These are phyloP conservation scores for Dipteronia dyeriana DNA, from an alignment of 345 rosid genomes.

Conservation along the genomic window DNA sequence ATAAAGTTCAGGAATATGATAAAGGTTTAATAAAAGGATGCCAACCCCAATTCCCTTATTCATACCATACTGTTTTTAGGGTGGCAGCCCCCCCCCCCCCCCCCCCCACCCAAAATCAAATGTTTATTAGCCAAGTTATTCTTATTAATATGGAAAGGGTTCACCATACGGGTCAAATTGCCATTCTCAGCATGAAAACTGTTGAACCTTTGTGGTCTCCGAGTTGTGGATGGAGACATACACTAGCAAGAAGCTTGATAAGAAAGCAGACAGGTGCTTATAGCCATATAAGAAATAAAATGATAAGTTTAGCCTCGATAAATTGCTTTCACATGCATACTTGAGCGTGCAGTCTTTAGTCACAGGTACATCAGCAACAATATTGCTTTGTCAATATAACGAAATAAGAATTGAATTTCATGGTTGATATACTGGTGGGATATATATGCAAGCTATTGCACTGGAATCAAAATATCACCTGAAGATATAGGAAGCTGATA, in stretches of 20 bases:
- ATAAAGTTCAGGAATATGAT: neutral
- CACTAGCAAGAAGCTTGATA: neutral
- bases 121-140: neutral
- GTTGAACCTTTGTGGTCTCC: neutral
- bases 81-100: neutral
- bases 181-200: neutral
- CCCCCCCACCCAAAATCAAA: too few species aligned
- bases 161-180: neutral
- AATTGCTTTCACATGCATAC: neutral
- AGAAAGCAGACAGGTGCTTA: neutral
- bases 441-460: neutral
- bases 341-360: neutral
- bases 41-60: neutral
- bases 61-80: neutral
- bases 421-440: neutral
- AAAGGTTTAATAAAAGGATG: neutral
- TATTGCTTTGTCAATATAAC: neutral
- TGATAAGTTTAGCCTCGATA: neutral
- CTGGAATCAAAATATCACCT: conserved; percentile 49
- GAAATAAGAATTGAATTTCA: neutral
- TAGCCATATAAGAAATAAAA: neutral
- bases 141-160: neutral
- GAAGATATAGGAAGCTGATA: conserved; percentile 93
- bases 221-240: conserved; percentile 2
- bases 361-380: neutral